Evolutionary conservation across 768 basidiomycete genomes (phyloP).

Genomic region (Lentinula sp.): DNA sequence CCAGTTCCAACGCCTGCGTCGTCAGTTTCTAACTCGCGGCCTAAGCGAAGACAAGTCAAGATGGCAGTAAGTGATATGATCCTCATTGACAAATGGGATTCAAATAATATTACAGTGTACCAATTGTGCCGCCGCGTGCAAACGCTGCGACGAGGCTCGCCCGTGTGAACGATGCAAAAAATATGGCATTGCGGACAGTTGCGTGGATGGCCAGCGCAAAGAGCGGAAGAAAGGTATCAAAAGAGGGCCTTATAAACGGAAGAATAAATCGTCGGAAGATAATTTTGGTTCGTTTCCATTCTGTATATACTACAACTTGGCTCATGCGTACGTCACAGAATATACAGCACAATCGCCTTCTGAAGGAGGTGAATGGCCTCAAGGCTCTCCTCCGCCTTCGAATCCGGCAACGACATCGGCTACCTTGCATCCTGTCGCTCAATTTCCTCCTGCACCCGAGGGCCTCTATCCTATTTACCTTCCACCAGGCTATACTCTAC

Average conservation of each 20-base stretch:
- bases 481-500: constrained; percentile 25
- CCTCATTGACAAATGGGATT: neutral
- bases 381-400: constrained; percentile 12
- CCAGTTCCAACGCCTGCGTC: constrained; percentile 8
- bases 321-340: neutral
- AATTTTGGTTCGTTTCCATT: constrained; percentile 4
- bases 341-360: neutral
- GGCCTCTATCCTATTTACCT: constrained; percentile 37
- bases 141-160: constrained; percentile 82
- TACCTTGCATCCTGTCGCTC: constrained; percentile 26
- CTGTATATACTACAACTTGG: neutral
- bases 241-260: constrained; percentile 79
- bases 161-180: constrained; percentile 90
- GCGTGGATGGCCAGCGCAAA: constrained; percentile 88
- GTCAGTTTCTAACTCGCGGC: constrained; percentile 28
- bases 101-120: constrained; percentile 45
- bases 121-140: constrained; percentile 83
- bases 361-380: constrained; percentile 9
- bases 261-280: constrained; percentile 26
- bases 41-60: constrained; percentile 85
- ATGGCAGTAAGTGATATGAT: constrained; percentile 49
- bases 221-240: constrained; percentile 90
- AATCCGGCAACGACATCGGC: constrained; percentile 19
- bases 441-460: constrained; percentile 25
- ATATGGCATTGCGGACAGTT: constrained; percentile 73